phyloP scores from a whole-genome alignment of 768 basidiomycete species.

The Leucosporidium creatinivorum region DNA sequence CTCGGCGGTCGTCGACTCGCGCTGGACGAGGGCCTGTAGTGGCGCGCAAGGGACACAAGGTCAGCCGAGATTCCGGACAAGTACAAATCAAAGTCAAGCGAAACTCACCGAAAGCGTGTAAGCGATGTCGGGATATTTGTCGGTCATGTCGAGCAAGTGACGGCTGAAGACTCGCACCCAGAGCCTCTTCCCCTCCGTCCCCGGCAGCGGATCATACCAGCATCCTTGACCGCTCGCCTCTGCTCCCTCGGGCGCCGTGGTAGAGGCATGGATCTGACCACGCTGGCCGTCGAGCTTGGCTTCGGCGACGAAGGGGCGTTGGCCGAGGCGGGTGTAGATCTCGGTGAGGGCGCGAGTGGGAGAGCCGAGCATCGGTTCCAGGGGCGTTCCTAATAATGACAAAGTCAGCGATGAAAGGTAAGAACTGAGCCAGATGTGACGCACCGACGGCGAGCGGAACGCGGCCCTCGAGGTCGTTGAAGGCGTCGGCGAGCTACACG shows the following conservation, averaged over 20 bases:
- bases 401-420: neutral
- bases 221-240: constrained; percentile 64
- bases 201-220: constrained; percentile 32
- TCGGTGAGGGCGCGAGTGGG: constrained; percentile 76
- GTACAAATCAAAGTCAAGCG: neutral
- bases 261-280: constrained; percentile 45
- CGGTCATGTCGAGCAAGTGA: constrained; percentile 82
- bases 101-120: constrained; percentile 20
- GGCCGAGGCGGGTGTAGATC: constrained; percentile 63
- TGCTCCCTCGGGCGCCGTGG: constrained; percentile 39
- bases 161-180: constrained; percentile 72
- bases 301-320: constrained; percentile 66
- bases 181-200: constrained; percentile 37
- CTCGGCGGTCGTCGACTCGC: neutral
- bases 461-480: neutral
- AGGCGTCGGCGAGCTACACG: neutral
- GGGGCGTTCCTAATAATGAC: constrained; percentile 56
- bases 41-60: neutral
- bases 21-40: neutral
- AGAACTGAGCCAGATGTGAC: no score
- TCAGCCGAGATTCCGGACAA: neutral
- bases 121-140: constrained; percentile 49
- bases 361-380: constrained; percentile 78
- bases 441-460: neutral
- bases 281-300: constrained; percentile 75